phyloP scores from a whole-genome alignment of 345 rosid species.

The Trapa bicornis region DNA sequence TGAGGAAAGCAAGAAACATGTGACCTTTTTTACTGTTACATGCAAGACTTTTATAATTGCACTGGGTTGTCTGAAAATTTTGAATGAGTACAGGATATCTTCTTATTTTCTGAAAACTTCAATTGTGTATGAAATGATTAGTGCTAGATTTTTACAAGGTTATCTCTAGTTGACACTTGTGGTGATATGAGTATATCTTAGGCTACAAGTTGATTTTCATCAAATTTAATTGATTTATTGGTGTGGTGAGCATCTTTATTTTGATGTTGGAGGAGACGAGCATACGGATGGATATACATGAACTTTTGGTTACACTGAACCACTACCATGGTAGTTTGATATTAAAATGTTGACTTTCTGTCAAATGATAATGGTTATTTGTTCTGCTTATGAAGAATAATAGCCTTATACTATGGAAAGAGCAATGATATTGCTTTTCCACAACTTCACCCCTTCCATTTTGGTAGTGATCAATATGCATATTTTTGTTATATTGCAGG shows the following conservation, averaged over 20 bases:
- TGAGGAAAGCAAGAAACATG: too few relatives aligned
- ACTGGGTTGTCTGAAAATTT: too few relatives aligned
- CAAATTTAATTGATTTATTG: not conserved
- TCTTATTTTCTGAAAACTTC: not conserved
- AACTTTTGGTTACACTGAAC: not conserved
- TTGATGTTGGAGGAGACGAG: not conserved
- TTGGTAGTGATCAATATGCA: not conserved
- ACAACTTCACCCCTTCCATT: not conserved
- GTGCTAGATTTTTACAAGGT: not conserved
- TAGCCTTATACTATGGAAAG: not conserved
- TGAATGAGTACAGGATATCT: not conserved
- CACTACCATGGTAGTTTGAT: not conserved
- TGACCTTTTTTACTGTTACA: too few relatives aligned
- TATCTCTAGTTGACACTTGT: not conserved
- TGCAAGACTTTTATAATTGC: too few relatives aligned
- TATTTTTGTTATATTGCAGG: conserved; percentile 20
- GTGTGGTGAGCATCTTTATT: not conserved
- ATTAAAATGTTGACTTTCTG: not conserved
- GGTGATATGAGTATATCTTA: not conserved
- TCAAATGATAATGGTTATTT: not conserved
- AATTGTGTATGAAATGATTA: not conserved
- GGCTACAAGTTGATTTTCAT: not conserved
- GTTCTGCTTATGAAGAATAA: not conserved
- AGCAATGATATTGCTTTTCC: not conserved
- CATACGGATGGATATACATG: not conserved